Evolutionary conservation across 78 protist species (phyloP).

Genomic region (Dictyostelium purpureum): DNA sequence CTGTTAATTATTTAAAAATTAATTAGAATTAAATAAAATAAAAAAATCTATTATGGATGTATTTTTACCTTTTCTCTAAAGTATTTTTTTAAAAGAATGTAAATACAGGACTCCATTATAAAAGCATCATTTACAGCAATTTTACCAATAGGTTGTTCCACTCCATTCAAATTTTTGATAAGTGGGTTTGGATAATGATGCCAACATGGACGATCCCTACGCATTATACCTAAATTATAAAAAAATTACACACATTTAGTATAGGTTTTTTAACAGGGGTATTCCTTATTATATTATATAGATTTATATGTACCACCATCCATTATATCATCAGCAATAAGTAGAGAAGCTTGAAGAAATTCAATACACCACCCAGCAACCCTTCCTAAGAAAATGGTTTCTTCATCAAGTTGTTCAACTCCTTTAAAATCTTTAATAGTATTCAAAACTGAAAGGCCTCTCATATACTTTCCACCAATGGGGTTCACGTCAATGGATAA

Average conservation of each 20-base stretch:
- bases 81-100: not conserved
- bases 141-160: not conserved
- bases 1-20: too few relatives aligned
- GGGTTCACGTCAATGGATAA: constrained; percentile 12
- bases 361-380: not conserved
- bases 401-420: constrained; percentile 36
- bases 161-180: too few relatives aligned
- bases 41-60: too few relatives aligned
- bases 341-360: constrained; percentile 1
- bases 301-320: too few relatives aligned
- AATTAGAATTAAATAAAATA: too few relatives aligned
- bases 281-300: too few relatives aligned
- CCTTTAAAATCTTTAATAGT: constrained; percentile 14
- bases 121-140: not conserved
- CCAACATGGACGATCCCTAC: not conserved
- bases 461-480: constrained; percentile 89
- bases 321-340: not conserved
- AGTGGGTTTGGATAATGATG: not conserved
- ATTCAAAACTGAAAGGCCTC: constrained; percentile 89
- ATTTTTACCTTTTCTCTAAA: not conserved
- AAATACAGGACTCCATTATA: not conserved
- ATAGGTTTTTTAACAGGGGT: too few relatives aligned
- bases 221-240: too few relatives aligned
- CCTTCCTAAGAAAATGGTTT: not conserved
- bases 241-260: too few relatives aligned